Evolutionary conservation across 306 rosid species (phyloP), one percentile per base, ranked within the genome.

Genomic region (Prunus campanulata): DNA sequence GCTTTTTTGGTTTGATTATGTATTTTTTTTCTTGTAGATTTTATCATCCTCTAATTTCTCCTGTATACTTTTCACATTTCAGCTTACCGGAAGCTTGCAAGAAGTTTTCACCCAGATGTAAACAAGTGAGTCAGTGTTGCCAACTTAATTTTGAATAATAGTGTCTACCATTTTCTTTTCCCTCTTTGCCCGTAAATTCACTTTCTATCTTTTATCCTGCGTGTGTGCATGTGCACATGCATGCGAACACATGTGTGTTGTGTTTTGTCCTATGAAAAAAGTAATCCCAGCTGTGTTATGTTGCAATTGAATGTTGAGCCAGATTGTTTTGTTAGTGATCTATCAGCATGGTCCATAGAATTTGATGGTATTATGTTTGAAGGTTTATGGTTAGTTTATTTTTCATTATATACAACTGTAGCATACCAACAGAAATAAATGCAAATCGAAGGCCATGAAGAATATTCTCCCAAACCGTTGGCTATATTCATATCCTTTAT

Each of bases 51-150:
- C 29, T 61, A 32, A 46, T 6, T 18, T 72, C 48, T 61, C 57
- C 27, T 49, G 24, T 57, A 3, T 61, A n/a, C 68, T 78, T 68
- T 79, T 77, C 50, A 71, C 62, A 30, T 81, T 90, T 82, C 97
- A 95, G 99, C 98, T 69, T 95, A 95, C 70, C 88, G 99, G 85
- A 95, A 91, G 85, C 98, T 95, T 79, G 99, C 99, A 49, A 89
- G 99, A 79, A 91, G 79, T 82, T 92, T 76, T 82, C 99, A 95
- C 79, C 99, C 99, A 16, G 99, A 95, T 80, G 99, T 95, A 68
- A 95, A 92, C 90, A 95, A 95, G 99, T 96, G 83, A 92, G 97
- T 85, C 35, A 32, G 46, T 77, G 54, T 60, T 20, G 19, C 60
- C 2, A 47, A 25, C 49, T 59, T 68, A 3, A 16, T 67, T 66